A percentile compares a stretch with the other conserved stretches of the same genome.
Conservation (phyloP, 1,139 yeast genomes). For the Geotrichum carabidarum region DNA sequence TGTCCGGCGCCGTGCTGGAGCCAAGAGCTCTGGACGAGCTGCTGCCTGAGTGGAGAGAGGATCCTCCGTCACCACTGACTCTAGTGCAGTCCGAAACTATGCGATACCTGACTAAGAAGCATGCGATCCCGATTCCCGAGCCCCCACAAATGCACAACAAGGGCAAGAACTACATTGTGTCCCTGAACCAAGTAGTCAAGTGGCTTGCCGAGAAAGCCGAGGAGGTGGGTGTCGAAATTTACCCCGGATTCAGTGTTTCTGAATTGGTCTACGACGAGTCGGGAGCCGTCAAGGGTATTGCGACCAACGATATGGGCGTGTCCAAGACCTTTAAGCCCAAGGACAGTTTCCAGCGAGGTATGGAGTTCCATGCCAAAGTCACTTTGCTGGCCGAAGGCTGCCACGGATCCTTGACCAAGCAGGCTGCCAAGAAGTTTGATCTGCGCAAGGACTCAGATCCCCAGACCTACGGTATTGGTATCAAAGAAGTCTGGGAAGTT, state of each 20-base stretch:
- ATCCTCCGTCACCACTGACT: conserved; percentile 67
- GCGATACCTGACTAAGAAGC: conserved; percentile 56
- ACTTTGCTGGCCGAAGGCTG: conserved; percentile 95
- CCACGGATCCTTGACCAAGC: conserved; percentile 86
- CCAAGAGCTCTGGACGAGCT: conserved; percentile 82
- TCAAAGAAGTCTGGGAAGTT: conserved; percentile 98
- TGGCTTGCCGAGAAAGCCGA: conserved; percentile 86
- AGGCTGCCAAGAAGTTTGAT: conserved; percentile 61
- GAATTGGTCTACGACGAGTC: conserved; percentile 63
- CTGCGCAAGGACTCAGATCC: conserved; percentile 62
- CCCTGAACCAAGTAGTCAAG: conserved; percentile 74
- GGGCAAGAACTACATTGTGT: conserved; percentile 78
- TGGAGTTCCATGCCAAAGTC: conserved; percentile 88
- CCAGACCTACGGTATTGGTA: conserved; percentile 92
- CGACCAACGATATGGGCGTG: conserved; percentile 88
- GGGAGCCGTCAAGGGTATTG: conserved; percentile 73
- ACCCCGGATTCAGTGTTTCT: conserved; percentile 86
- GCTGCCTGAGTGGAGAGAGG: conserved; percentile 60
- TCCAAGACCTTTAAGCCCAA: conserved; percentile 70
- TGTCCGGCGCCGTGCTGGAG: conserved; percentile 91
- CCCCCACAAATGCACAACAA: conserved; percentile 86
- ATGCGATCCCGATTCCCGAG: conserved; percentile 71
- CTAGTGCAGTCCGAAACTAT: conserved; percentile 71
- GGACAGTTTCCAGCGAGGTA: conserved; percentile 81
- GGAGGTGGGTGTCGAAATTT: conserved; percentile 86